Percentiles rank a stretch among this genome's conserved stretches.
phyloP scores from a whole-genome alignment of 2,329 filamentous ascomycete species.

The Pseudogymnoascus sp. region DNA sequence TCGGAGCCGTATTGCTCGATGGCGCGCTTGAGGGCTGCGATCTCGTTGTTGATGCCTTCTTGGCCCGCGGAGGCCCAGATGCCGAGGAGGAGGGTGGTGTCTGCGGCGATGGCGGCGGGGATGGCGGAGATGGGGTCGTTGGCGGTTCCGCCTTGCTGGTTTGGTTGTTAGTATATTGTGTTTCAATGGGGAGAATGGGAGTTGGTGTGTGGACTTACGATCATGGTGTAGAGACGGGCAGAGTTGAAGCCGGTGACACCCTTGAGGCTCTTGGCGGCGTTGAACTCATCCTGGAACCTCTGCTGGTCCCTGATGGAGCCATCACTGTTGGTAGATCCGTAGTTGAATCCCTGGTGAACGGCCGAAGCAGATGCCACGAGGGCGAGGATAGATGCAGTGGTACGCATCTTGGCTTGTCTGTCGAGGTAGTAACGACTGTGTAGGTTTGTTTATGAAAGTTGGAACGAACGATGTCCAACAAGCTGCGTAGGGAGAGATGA shows the following conservation, averaged over 20 bases:
- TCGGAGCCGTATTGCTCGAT: conserved; percentile 60
- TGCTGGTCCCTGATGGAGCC: conserved; percentile 50
- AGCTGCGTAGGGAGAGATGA: neutral
- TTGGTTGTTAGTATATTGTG: conserved; percentile 19
- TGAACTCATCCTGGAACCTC: conserved; percentile 66
- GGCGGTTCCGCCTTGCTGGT: conserved; percentile 55
- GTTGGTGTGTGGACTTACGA: conserved; percentile 36
- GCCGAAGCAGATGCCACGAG: conserved; percentile 25
- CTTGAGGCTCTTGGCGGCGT: conserved; percentile 51
- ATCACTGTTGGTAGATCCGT: conserved; percentile 54
- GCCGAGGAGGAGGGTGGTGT: conserved; percentile 72
- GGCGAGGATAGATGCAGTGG: conserved; percentile 19
- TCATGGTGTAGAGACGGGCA: conserved; percentile 65
- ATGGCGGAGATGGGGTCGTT: conserved; percentile 65
- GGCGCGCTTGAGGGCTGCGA: conserved; percentile 62
- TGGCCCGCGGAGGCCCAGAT: conserved; percentile 72
- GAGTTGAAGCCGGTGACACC: conserved; percentile 58
- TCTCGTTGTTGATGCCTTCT: conserved; percentile 60
- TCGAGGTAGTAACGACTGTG: conserved; percentile 4
- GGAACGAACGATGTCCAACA: neutral
- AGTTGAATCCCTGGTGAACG: conserved; percentile 63
- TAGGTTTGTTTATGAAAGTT: neutral
- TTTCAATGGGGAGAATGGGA: neutral
- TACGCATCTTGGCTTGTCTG: conserved; percentile 23
- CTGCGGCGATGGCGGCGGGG: conserved; percentile 72